phyloP scores from a whole-genome alignment of 495 filamentous ascomycete species.

The Friedmanniomyces simplex region DNA sequence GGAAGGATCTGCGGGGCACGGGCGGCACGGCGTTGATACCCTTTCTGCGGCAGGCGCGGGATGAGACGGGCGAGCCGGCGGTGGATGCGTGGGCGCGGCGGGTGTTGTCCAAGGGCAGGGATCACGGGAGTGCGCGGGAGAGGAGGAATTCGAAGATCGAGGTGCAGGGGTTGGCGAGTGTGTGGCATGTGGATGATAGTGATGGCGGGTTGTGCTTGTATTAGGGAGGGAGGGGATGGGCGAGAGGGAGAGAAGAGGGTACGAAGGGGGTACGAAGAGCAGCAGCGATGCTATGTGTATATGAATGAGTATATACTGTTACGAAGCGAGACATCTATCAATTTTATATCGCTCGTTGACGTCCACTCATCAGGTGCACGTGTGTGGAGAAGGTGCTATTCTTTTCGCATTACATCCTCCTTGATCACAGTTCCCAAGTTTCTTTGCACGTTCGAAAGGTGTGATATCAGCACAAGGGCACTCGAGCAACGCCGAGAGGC shows the following conservation, averaged over 20 bases:
- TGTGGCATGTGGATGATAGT: conserved; percentile 76
- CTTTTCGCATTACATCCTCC: too few species aligned
- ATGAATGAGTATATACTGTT: background rate
- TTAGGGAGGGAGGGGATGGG: background rate
- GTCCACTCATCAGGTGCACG: too few species aligned
- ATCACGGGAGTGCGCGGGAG: conserved; percentile 19
- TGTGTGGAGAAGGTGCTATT: too few species aligned
- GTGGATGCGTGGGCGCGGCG: conserved; percentile 72
- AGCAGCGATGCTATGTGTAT: background rate
- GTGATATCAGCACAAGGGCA: too few species aligned
- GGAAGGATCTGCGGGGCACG: conserved; percentile 69
- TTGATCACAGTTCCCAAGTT: too few species aligned
- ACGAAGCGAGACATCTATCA: too few species aligned
- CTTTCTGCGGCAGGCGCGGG: conserved; percentile 87
- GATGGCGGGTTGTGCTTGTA: conserved; percentile 59
- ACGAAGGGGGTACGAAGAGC: too few species aligned
- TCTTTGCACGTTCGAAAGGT: too few species aligned
- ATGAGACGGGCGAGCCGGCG: conserved; percentile 89
- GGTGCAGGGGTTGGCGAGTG: conserved; percentile 69
- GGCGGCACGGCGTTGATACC: conserved; percentile 88
- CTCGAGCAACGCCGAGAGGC: too few species aligned
- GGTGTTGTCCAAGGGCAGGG: conserved; percentile 52
- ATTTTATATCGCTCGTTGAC: too few species aligned
- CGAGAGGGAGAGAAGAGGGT: too few species aligned
- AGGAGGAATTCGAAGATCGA: conserved; percentile 40